These are phyloP conservation scores for Schizothecium vesticola DNA, from an alignment of 495 filamentous ascomycete genomes.

Conservation along the genomic window DNA sequence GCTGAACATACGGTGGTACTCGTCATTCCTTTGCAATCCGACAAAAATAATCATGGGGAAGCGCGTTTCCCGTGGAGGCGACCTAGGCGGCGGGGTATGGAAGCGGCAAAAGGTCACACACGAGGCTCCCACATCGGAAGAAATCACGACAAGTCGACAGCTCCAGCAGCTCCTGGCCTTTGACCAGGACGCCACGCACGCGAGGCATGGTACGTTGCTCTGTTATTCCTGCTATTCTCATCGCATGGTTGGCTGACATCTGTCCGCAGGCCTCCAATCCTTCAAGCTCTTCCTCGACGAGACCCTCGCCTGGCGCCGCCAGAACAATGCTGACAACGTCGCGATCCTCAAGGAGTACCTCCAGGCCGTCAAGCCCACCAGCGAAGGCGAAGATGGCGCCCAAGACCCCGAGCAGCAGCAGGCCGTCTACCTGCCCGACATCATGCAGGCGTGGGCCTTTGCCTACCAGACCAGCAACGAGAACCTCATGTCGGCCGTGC, in stretches of 20 bases:
- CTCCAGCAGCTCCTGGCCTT: constrained; percentile 60
- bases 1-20: background rate
- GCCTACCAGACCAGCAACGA: constrained; percentile 69
- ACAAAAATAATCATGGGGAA: constrained; percentile 33
- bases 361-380: constrained; percentile 53
- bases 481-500: constrained; percentile 64
- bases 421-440: constrained; percentile 56
- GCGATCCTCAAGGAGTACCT: constrained; percentile 68
- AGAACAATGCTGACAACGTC: background rate
- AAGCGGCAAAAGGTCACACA: constrained; percentile 37
- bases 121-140: constrained; percentile 45
- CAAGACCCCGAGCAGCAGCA: constrained; percentile 47
- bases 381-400: constrained; percentile 41
- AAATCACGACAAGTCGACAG: constrained; percentile 55
- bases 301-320: constrained; percentile 51
- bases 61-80: constrained; percentile 31
- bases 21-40: background rate
- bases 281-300: constrained; percentile 72
- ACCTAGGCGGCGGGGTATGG: constrained; percentile 21
- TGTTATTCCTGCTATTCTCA: background rate
- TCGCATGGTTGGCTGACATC: background rate
- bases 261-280: constrained; percentile 56
- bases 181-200: constrained; percentile 54
- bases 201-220: constrained; percentile 56
- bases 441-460: constrained; percentile 76